These are phyloP conservation scores for Boletus eberwhitei DNA, from an alignment of 768 basidiomycete species.

Conservation along the genomic window DNA sequence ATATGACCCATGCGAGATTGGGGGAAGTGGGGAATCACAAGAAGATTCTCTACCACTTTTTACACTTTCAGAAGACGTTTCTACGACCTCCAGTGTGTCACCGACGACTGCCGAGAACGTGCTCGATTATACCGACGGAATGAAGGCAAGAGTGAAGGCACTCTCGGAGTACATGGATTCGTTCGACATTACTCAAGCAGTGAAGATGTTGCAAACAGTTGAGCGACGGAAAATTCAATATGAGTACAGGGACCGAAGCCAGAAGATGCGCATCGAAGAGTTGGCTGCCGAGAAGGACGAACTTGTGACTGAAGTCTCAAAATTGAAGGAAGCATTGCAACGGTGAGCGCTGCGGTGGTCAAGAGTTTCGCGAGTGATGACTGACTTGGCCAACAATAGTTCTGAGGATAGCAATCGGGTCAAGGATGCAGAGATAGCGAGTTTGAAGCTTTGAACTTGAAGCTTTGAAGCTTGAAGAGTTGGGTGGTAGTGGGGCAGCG, in stretches of 20 bases:
- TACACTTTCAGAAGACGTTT: slow-evolving; percentile 9
- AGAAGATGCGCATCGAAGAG: slow-evolving; percentile 22
- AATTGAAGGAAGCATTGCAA: slow-evolving; percentile 14
- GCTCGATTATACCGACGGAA: slow-evolving; percentile 22
- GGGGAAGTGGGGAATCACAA: background rate
- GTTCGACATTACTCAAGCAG: slow-evolving; percentile 21
- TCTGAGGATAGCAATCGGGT: slow-evolving; percentile 4
- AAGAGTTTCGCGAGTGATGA: background rate
- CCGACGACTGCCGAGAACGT: slow-evolving; percentile 27
- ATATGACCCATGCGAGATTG: background rate
- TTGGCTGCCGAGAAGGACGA: slow-evolving; percentile 16
- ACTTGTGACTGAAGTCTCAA: slow-evolving; percentile 14
- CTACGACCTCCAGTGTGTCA: slow-evolving; percentile 14
- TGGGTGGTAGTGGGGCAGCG: no score
- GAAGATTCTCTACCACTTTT: slow-evolving; percentile 22
- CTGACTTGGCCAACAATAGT: background rate
- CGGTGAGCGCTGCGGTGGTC: slow-evolving; percentile 8
- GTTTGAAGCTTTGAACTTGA: no score
- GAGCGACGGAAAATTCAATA: slow-evolving; percentile 25
- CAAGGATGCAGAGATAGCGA: slow-evolving; percentile 5
- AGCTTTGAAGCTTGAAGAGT: no score
- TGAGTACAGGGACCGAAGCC: slow-evolving; percentile 21
- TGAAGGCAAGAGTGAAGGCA: slow-evolving; percentile 22
- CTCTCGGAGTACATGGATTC: slow-evolving; percentile 28
- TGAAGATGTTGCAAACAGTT: slow-evolving; percentile 7